These are phyloP conservation scores for Aspergillus fischeri DNA, from an alignment of 2,329 filamentous ascomycete species.

Conservation along the genomic window DNA sequence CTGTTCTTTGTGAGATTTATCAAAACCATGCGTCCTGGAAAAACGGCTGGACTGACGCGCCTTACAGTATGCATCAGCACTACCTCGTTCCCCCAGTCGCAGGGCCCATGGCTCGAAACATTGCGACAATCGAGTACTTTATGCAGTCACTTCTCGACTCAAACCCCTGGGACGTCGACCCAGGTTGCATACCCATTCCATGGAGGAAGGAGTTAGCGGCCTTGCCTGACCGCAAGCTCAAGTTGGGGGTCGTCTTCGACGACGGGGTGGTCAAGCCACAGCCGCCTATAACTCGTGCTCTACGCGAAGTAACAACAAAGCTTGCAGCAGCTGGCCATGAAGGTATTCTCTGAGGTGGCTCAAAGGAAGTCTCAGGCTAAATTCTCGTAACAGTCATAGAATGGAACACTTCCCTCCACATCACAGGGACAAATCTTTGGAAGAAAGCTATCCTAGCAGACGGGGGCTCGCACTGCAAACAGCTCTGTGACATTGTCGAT, in stretches of 20 bases:
- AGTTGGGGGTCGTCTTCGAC: conserved; percentile 56
- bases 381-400: conserved; percentile 18
- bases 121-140: conserved; percentile 24
- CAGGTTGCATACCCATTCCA: conserved; percentile 35
- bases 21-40: neutral
- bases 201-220: conserved; percentile 22
- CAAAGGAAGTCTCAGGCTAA: neutral
- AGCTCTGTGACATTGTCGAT: conserved; percentile 23
- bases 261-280: conserved; percentile 58
- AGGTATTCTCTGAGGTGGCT: conserved; percentile 22
- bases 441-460: conserved; percentile 26
- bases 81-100: conserved; percentile 26
- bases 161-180: conserved; percentile 32
- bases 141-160: conserved; percentile 22
- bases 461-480: conserved; percentile 25
- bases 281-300: conserved; percentile 54
- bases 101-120: conserved; percentile 22
- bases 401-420: conserved; percentile 27
- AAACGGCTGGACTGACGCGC: conserved; percentile 11
- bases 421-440: conserved; percentile 25
- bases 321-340: conserved; percentile 54
- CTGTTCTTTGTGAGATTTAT: conserved; percentile 15
- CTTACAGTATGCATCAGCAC: conserved; percentile 40
- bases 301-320: conserved; percentile 48
- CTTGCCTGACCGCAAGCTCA: conserved; percentile 45